Conservation (phyloP, 2,329 filamentous ascomycete species). For the Zymoseptoria ardabiliae region DNA sequence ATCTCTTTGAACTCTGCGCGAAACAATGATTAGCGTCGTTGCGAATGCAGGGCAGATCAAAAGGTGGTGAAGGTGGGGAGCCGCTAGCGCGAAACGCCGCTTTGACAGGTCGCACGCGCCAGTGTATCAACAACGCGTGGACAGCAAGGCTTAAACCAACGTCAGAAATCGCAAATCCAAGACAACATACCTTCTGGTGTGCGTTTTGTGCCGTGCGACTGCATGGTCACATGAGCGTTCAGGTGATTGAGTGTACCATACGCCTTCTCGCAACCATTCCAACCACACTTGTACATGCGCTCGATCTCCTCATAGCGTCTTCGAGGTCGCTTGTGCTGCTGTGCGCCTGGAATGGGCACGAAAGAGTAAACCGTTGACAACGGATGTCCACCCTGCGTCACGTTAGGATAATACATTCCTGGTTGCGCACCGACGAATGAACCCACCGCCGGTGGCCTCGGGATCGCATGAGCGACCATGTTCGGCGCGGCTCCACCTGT, state of each 20-base stretch:
- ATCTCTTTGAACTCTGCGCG: constrained; percentile 93
- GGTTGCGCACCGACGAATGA: constrained; percentile 18
- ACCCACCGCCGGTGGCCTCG: constrained; percentile 57
- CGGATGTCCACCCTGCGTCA: constrained; percentile 43
- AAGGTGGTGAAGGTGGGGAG: constrained; percentile 7
- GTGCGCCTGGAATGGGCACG: constrained; percentile 90
- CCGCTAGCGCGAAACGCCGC: background rate
- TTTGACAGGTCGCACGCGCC: background rate
- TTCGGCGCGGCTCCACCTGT: constrained; percentile 50
- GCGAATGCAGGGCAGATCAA: constrained; percentile 17
- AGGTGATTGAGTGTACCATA: constrained; percentile 96
- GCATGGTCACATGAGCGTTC: constrained; percentile 98
- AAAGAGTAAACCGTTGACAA: constrained; percentile 89
- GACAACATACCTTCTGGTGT: constrained; percentile 82
- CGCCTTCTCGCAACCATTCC: constrained; percentile 97
- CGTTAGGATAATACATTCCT: constrained; percentile 25
- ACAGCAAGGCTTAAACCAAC: constrained; percentile 11
- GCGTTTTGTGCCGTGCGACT: constrained; percentile 87
- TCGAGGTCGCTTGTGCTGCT: constrained; percentile 92
- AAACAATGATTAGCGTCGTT: background rate
- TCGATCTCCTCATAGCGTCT: constrained; percentile 97
- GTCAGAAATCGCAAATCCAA: constrained; percentile 2
- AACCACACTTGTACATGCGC: constrained; percentile 99
- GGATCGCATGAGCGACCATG: constrained; percentile 51
- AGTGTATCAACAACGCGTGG: background rate